A percentile compares a stretch with the other conserved stretches of the same genome.
phyloP scores from a whole-genome alignment of 2,329 filamentous ascomycete species.

The Aureobasidium mangrovei region DNA sequence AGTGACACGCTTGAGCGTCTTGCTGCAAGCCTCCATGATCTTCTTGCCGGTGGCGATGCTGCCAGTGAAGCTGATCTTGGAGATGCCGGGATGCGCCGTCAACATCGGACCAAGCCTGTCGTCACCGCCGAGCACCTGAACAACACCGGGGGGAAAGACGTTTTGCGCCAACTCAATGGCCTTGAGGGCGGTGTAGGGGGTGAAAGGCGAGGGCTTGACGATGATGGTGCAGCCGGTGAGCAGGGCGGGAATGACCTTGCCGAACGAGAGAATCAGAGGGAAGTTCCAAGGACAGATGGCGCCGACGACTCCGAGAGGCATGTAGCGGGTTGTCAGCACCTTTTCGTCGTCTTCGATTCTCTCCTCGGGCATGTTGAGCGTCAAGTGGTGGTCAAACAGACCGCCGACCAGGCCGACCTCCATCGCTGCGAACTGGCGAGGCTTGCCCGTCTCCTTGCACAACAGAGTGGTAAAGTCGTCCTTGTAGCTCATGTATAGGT shows the following conservation, averaged over 20 bases:
- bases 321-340: slow-evolving; percentile 36
- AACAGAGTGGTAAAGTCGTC: slow-evolving; percentile 30
- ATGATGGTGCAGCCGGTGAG: slow-evolving; percentile 39
- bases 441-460: slow-evolving; percentile 32
- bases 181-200: slow-evolving; percentile 52
- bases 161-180: slow-evolving; percentile 49
- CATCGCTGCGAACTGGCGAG: slow-evolving; percentile 32
- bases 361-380: slow-evolving; percentile 32
- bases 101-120: slow-evolving; percentile 52
- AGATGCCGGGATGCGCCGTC: slow-evolving; percentile 50
- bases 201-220: slow-evolving; percentile 40
- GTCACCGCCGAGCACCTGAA: slow-evolving; percentile 52
- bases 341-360: slow-evolving; percentile 39
- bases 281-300: slow-evolving; percentile 43
- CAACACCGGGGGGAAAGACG: slow-evolving; percentile 54
- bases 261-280: slow-evolving; percentile 43
- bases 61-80: slow-evolving; percentile 57
- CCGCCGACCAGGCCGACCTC: slow-evolving; percentile 30
- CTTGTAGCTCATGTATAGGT: slow-evolving; percentile 24
- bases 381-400: slow-evolving; percentile 32
- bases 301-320: slow-evolving; percentile 38
- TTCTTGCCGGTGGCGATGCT: slow-evolving; percentile 52
- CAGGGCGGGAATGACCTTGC: slow-evolving; percentile 50
- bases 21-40: slow-evolving; percentile 48
- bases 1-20: slow-evolving; percentile 52